Evolutionary conservation across 2,329 filamentous ascomycete genomes (phyloP).

Genomic region (Mycosphaerella sp.): DNA sequence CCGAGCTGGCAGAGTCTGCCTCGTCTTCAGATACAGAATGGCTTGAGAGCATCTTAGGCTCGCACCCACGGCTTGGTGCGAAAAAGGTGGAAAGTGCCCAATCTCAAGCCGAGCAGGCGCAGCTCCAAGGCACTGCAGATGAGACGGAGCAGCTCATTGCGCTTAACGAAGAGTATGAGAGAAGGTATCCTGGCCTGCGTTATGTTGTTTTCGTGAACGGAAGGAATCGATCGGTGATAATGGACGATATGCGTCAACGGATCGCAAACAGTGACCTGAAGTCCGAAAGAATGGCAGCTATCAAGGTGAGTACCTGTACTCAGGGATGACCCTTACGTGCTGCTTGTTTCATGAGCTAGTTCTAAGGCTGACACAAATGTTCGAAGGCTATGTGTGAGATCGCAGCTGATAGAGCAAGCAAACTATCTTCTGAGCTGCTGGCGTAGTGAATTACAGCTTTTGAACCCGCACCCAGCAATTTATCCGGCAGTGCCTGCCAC

Average conservation of each 20-base stretch:
- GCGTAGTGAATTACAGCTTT: not conserved
- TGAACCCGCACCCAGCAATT: not conserved
- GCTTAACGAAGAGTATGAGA: constrained; percentile 74
- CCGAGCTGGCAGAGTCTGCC: constrained; percentile 50
- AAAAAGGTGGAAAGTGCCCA: constrained; percentile 76
- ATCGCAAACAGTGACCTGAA: constrained; percentile 63
- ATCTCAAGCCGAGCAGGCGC: constrained; percentile 75
- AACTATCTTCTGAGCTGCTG: constrained; percentile 40
- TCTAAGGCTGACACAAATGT: constrained; percentile 20
- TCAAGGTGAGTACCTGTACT: constrained; percentile 54
- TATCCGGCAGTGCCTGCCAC: not conserved
- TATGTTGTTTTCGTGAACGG: constrained; percentile 94
- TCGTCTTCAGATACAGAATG: constrained; percentile 48
- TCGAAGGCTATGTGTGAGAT: constrained; percentile 87
- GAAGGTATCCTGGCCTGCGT: constrained; percentile 70
- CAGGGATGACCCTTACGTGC: not conserved
- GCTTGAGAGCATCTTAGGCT: constrained; percentile 67
- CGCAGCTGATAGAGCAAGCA: constrained; percentile 69
- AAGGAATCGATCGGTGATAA: constrained; percentile 63
- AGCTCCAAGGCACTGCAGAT: constrained; percentile 53
- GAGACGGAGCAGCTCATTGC: constrained; percentile 52
- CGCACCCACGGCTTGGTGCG: constrained; percentile 77
- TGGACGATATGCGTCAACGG: constrained; percentile 71
- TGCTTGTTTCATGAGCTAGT: constrained; percentile 3
- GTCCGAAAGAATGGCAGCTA: constrained; percentile 64